Evolutionary conservation across 345 rosid genomes (phyloP), one percentile per base, ranked within the genome.

Genomic region (Arabidopsis thaliana): DNA sequence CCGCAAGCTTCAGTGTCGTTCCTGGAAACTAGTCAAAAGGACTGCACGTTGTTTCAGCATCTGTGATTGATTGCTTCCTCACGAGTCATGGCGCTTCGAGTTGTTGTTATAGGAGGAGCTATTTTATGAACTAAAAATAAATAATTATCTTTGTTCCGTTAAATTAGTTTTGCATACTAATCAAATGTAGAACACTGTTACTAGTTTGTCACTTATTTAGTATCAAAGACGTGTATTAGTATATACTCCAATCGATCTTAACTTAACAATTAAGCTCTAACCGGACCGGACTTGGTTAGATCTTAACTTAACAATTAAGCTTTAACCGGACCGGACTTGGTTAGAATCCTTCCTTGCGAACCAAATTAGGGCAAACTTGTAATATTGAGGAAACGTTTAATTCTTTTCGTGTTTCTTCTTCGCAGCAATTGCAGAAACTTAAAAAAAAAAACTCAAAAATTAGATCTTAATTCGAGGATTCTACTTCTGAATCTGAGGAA

Each of bases 401-500:
- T 64, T 51, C 73, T 76, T 72, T 73, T 65, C 77, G 77, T 65
- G 69, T 57, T 71, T 48, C 52, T 72, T 56, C 51, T 20, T 48
- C 52, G 48, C 57, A 36, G 63, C 62, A 71, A 78, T 59, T 77
- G 81, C 62, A 58, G 71, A 64, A 64, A 56, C 63, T 53, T 53
- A 53, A 59, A 49, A 66, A 53, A 59, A 49, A 66, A 28, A 28
- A 28, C 32, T 28, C 32, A 28, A 28, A 44, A 36, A 1, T 16
- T 33, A 67, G 81, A 78, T 78, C 81, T 78, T 49, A 72, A 55
- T 70, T 71, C 8, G 48, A 9, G 41, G 45, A 60, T n/a, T 68
- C 34, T 68, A 68, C 57, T 66, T 71, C 25, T 65, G 55, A 64
- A 72, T 72, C 81, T 78, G 77, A 78, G 50, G 38, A 67, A 65